A percentile compares a stretch with the other conserved stretches of the same genome.
These are phyloP conservation scores for Fusarium sp. DNA, from an alignment of 2,329 filamentous ascomycete genomes.

Conservation along the genomic window DNA sequence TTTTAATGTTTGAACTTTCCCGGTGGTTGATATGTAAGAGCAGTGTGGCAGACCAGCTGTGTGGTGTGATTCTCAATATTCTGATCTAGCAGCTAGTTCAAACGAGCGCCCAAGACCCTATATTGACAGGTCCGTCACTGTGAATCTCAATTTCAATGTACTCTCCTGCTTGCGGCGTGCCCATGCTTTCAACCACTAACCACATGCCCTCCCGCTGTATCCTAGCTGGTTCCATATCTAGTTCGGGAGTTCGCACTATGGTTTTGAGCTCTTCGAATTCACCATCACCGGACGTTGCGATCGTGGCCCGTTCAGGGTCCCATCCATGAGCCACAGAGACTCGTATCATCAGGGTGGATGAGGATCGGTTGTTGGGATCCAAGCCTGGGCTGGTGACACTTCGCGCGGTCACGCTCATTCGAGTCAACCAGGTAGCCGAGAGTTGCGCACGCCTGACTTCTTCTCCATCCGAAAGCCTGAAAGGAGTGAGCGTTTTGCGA, in stretches of 20 bases:
- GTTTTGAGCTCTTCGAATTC: conserved; percentile 77
- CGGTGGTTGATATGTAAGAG: not conserved
- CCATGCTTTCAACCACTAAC: conserved; percentile 85
- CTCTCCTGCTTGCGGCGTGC: conserved; percentile 59
- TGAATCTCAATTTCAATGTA: conserved; percentile 67
- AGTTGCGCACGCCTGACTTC: conserved; percentile 58
- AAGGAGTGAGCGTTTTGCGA: conserved; percentile 67
- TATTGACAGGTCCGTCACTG: conserved; percentile 61
- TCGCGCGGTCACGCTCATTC: conserved; percentile 58
- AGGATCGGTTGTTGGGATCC: conserved; percentile 28
- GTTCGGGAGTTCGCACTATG: conserved; percentile 76
- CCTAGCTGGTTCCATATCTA: conserved; percentile 78
- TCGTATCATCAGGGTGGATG: conserved; percentile 70
- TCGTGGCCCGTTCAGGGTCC: conserved; percentile 73
- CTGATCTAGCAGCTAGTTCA: conserved; percentile 11
- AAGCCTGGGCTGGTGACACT: conserved; percentile 47
- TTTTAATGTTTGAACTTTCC: not conserved
- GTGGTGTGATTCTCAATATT: not conserved
- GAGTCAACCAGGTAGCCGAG: conserved; percentile 65
- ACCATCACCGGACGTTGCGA: conserved; percentile 77
- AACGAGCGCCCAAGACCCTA: conserved; percentile 58
- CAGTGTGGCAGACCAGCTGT: not conserved
- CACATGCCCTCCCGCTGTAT: conserved; percentile 72
- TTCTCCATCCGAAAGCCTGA: conserved; percentile 63
- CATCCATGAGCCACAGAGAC: conserved; percentile 79